phyloP scores from a whole-genome alignment of 2,329 filamentous ascomycete species.

The Ophidiomyces ophidiicola region DNA sequence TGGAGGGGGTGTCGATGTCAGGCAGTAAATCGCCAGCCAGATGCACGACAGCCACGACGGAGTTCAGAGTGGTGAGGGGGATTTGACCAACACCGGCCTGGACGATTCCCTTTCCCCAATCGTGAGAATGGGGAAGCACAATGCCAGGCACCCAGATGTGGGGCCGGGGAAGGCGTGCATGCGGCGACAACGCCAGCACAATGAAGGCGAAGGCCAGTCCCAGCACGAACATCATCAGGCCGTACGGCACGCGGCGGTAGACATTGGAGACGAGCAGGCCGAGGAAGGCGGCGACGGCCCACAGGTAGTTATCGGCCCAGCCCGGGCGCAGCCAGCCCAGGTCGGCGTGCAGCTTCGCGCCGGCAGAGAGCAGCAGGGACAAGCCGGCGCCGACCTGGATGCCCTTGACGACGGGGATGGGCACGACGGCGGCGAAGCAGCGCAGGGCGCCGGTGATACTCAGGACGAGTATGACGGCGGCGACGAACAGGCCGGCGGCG shows the following conservation, averaged over 20 bases:
- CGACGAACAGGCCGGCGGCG: conserved; percentile 74
- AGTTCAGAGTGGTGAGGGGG: conserved; percentile 84
- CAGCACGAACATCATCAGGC: conserved; percentile 56
- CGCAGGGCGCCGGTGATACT: conserved; percentile 66
- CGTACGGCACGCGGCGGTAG: conserved; percentile 60
- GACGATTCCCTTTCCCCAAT: conserved; percentile 44
- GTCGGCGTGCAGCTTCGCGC: conserved; percentile 52
- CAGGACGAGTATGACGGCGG: conserved; percentile 59
- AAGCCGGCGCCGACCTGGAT: conserved; percentile 89
- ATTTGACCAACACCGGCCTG: conserved; percentile 72
- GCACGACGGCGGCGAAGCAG: conserved; percentile 61
- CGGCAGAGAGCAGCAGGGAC: conserved; percentile 67
- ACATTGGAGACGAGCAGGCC: conserved; percentile 56
- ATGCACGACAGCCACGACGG: conserved; percentile 73
- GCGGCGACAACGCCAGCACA: conserved; percentile 17
- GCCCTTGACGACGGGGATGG: conserved; percentile 79
- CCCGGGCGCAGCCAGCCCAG: conserved; percentile 56
- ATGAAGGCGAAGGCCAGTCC: conserved; percentile 55
- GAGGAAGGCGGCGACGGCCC: conserved; percentile 62
- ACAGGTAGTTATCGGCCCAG: conserved; percentile 64
- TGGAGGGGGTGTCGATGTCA: conserved; percentile 51
- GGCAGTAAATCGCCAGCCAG: conserved; percentile 68
- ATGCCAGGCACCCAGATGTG: conserved; percentile 49
- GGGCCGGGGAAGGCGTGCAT: conserved; percentile 40
- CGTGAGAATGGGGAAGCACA: conserved; percentile 35